phyloP scores from a whole-genome alignment of 305 asterid genomes.

The Plantago lanceolata region DNA sequence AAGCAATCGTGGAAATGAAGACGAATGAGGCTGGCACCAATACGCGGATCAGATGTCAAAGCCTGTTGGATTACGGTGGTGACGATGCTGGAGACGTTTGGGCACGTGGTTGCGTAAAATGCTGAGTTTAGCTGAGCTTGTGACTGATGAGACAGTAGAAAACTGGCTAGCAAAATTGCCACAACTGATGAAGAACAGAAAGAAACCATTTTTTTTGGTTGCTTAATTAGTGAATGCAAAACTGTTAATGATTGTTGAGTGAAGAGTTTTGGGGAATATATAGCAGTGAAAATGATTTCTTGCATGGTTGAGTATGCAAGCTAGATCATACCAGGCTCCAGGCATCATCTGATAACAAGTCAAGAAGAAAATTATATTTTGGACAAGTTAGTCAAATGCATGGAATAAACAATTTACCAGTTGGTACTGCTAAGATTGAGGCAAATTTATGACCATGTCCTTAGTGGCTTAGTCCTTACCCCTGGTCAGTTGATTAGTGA shows the following conservation, averaged over 20 bases:
- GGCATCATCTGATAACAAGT: constrained; percentile 13
- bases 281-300: constrained; percentile 10
- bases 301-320: constrained; percentile 21
- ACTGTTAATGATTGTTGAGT: not conserved
- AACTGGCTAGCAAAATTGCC: constrained; percentile 9
- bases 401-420: not conserved
- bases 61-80: constrained; percentile 38
- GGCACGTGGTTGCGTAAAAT: constrained; percentile 49
- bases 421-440: not conserved
- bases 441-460: not conserved
- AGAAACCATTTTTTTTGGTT: constrained; percentile 25
- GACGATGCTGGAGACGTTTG: constrained; percentile 49
- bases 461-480: no score
- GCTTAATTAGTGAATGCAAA: not conserved
- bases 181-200: constrained; percentile 21
- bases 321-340: constrained; percentile 9
- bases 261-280: constrained; percentile 12
- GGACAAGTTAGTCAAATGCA: not conserved
- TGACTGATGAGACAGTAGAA: constrained; percentile 21
- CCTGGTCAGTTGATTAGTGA: no score
- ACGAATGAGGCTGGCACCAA: constrained; percentile 55
- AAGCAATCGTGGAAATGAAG: constrained; percentile 63
- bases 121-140: constrained; percentile 40
- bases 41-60: constrained; percentile 47
- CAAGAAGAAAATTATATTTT: constrained; percentile 13